These are phyloP conservation scores for Yarrowia osloensis DNA, from an alignment of 805 yeast species.

Conservation along the genomic window DNA sequence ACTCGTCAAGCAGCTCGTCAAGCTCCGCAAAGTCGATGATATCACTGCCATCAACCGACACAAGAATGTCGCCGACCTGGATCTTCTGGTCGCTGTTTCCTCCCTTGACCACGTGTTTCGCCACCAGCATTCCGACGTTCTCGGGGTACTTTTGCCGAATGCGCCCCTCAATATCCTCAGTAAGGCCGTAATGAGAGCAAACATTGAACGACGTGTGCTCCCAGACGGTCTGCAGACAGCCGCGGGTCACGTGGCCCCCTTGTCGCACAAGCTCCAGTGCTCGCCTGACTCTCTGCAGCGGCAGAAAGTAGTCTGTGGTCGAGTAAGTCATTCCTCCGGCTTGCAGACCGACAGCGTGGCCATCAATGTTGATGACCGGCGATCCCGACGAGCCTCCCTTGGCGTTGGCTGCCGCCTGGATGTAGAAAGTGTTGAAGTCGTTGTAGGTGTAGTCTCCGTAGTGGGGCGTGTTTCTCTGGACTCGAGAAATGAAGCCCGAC, in stretches of 20 bases:
- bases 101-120: slow-evolving; percentile 74
- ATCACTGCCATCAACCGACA: slow-evolving; percentile 67
- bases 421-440: slow-evolving; percentile 91
- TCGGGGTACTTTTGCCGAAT: slow-evolving; percentile 72
- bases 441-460: slow-evolving; percentile 85
- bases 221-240: slow-evolving; percentile 93
- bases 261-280: slow-evolving; percentile 75
- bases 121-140: slow-evolving; percentile 74
- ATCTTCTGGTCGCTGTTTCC: slow-evolving; percentile 78
- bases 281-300: slow-evolving; percentile 77
- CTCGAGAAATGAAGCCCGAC: slow-evolving; percentile 78
- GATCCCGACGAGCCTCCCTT: slow-evolving; percentile 97
- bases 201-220: slow-evolving; percentile 81
- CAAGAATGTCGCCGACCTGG: slow-evolving; percentile 81
- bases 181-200: slow-evolving; percentile 82
- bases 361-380: slow-evolving; percentile 89
- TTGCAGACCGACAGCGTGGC: slow-evolving; percentile 84
- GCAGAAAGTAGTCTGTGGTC: slow-evolving; percentile 88
- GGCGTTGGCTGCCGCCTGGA: slow-evolving; percentile 94
- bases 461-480: slow-evolving; percentile 93
- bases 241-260: slow-evolving; percentile 66
- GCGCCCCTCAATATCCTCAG: slow-evolving; percentile 66
- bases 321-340: slow-evolving; percentile 94
- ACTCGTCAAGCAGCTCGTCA: slow-evolving; percentile 75
- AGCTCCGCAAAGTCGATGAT: slow-evolving; percentile 73